Evolutionary conservation across 2,329 filamentous ascomycete genomes (phyloP), one percentile per base, ranked within the genome.

Genomic region (Taxawa tesnikishii): DNA sequence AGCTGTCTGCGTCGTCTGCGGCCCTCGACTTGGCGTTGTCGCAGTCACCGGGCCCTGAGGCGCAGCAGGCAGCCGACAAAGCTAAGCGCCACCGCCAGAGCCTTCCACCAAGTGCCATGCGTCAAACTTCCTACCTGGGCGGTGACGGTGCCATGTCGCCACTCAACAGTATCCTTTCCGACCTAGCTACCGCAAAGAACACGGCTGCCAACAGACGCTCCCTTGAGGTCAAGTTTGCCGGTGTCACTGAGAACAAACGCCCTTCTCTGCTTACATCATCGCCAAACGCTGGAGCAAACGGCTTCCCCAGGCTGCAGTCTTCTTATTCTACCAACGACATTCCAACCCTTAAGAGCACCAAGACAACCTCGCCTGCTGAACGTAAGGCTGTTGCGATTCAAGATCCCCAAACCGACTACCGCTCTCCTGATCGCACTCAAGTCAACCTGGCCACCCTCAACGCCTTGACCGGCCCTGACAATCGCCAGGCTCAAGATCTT

Each of bases 261-360:
- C 56, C 62, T 9, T 56, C 56, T 36, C 55, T 58, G 29, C 48
- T 59, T 65, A n/a, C n/a, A n/a, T 71, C 42, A 65, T 77, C 59
- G 75, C 76, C 32, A 58, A 79, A 41, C 72, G 73, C 51, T 43
- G 68, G 48, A 60, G 64, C 46, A 50, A 69, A 79, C 53, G 66
- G 72, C 15, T 72, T 73, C 32, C 73, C 79, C 17, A 84, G 83
- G 62, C 58, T 94, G 36, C 82, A 87, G 57, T 78, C 81, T 27
- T 94, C 88, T 0, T 94, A 83, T 61, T 94, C 90, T 7, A 76
- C 83, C 33, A 90, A 81, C 55, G 87, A 96, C 49, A 68, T 94
- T 13, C 82, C 85, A 4, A 92, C 85, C 6, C 65, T 85, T 49
- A 93, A 90, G 69, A 79, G 68, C 43, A 65, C 70, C 33, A 68